Base-by-base conservation (phyloP, 1,284 basidiomycete genomes). In the Ganoderma multipileum region DNA sequence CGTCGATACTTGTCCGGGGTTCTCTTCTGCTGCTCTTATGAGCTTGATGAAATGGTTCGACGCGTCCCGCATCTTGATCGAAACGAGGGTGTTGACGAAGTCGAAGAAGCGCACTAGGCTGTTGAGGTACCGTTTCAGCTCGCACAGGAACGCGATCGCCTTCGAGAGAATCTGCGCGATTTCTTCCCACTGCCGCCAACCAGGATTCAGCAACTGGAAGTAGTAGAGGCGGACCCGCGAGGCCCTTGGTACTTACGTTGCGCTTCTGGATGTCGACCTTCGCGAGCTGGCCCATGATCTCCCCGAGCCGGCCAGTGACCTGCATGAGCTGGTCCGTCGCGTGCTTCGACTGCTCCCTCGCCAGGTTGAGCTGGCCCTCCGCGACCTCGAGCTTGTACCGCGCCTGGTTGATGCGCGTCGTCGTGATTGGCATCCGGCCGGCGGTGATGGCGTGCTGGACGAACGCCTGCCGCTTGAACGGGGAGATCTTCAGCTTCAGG, bases 71-170 rank as follows among this genome's bases (percentile, higher is more conserved):
- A 68, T 60, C 9, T 55, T 54, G 52, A 65, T n/a, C 14, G 61
- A 66, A 26, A 68, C 64, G 16, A 68, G 61, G 18, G 59, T 68
- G 36, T 68, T 54, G 33, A 68, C 68, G 4, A 54, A 54, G 44
- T 62, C 55, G 60, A 68, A 68, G 38, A 68, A 68, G 28, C 63
- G 68, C 18, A 68, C 68, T 18, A 68, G 68, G 36, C 65, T 68
- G 60, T 68, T 68, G 9, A 68, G 55, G 61, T 66, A 68, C 12
- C 11, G 16, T 61, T 68, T 68, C 42, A 68, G 61, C 61, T 68
- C 60, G 64, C 64, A 65, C 0, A 68, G 61, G 36, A 68, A 68
- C 9, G 58, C 47, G 42, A 68, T 68, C 12, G 68, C 68, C 20
- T 55, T 61, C 36, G 28, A 7, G 5, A 68, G 52, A 18, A 68